phyloP scores from a whole-genome alignment of 2,329 filamentous ascomycete genomes.

The Pseudogymnoascus sp. region DNA sequence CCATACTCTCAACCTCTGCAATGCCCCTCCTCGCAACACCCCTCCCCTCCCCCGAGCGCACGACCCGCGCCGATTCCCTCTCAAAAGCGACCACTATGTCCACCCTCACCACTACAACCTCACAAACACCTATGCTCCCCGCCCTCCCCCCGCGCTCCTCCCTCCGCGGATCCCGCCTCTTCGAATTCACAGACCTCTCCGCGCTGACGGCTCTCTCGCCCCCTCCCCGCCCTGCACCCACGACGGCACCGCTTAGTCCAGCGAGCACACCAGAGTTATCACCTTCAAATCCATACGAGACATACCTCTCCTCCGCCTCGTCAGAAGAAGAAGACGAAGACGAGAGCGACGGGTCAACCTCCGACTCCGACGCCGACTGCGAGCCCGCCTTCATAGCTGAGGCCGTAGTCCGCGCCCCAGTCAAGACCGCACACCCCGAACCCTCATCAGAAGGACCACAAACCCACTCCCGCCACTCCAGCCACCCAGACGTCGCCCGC shows the following conservation, averaged over 20 bases:
- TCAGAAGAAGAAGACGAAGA: background rate
- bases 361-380: background rate
- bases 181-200: background rate
- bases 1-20: background rate
- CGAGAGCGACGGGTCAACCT: background rate
- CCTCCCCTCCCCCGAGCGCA: background rate
- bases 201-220: background rate
- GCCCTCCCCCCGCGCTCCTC: background rate
- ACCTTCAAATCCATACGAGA: slow-evolving; percentile 1
- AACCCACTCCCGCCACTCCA: background rate
- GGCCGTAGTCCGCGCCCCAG: background rate
- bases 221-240: background rate
- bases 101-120: background rate
- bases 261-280: background rate
- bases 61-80: background rate
- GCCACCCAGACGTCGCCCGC: background rate
- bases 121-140: background rate
- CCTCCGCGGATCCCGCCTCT: background rate
- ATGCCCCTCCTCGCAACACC: slow-evolving; percentile 4
- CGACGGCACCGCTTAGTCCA: background rate
- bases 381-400: background rate
- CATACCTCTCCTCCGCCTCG: background rate
- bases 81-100: background rate
- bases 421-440: background rate
- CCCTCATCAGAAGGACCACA: background rate